Evolutionary conservation across 495 filamentous ascomycete species (phyloP).

Genomic region (Tuber indicum): DNA sequence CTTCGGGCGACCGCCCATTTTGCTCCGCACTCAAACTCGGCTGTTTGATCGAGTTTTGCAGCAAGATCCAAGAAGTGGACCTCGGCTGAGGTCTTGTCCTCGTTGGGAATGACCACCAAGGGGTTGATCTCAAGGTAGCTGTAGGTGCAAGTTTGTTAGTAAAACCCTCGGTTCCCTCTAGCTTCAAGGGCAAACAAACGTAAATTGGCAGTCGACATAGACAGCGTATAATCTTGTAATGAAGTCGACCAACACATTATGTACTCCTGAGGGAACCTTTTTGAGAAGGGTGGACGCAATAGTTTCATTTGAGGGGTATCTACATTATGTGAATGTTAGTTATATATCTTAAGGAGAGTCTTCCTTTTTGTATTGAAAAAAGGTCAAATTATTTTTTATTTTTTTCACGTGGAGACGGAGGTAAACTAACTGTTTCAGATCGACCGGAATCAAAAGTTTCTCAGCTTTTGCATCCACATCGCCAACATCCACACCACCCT

Average conservation of each 20-base stretch:
- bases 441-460: constrained; percentile 95
- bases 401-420: not conserved
- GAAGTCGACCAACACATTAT: constrained; percentile 98
- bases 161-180: not conserved
- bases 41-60: constrained; percentile 97
- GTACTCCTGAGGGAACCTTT: constrained; percentile 89
- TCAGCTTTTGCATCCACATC: constrained; percentile 98
- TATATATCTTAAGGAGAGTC: not conserved
- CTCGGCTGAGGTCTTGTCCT: constrained; percentile 78
- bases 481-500: constrained; percentile 98
- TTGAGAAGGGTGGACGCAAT: constrained; percentile 76
- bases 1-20: constrained; percentile 97
- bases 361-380: not conserved
- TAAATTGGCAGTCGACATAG: constrained; percentile 99
- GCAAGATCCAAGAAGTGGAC: constrained; percentile 98
- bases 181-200: constrained; percentile 41
- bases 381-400: not conserved
- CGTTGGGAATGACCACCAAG: constrained; percentile 94
- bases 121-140: constrained; percentile 98
- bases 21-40: constrained; percentile 97
- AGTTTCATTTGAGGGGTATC: constrained; percentile 89
- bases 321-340: constrained; percentile 25
- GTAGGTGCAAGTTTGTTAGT: constrained; percentile 8
- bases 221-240: constrained; percentile 84
- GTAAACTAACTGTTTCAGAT: constrained; percentile 59